These are phyloP conservation scores for Fusarium vanettenii DNA, from an alignment of 2,329 filamentous ascomycete genomes.

Conservation along the genomic window DNA sequence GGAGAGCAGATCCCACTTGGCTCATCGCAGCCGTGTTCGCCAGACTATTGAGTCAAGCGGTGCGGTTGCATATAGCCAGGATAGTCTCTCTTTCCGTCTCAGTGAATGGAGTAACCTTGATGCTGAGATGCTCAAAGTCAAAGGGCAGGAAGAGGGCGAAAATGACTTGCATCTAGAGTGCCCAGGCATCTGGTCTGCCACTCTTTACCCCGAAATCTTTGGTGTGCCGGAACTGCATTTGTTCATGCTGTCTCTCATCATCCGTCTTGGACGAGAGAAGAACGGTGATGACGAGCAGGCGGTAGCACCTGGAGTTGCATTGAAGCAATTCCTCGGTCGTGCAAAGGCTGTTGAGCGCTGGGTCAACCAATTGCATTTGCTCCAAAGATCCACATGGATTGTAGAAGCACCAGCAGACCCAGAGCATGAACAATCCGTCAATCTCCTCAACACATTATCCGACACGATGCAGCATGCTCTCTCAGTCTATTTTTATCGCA, in stretches of 20 bases:
- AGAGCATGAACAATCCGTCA: constrained; percentile 19
- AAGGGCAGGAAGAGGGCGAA: constrained; percentile 23
- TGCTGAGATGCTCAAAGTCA: constrained; percentile 23
- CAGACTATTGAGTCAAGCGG: constrained; percentile 31
- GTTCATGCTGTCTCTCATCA: constrained; percentile 26
- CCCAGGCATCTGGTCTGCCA: constrained; percentile 30
- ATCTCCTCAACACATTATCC: constrained; percentile 12
- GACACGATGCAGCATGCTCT: constrained; percentile 31
- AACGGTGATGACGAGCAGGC: background rate
- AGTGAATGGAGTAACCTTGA: constrained; percentile 24
- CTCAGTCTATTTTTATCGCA: constrained; percentile 28
- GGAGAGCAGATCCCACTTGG: background rate
- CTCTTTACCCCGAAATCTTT: constrained; percentile 32
- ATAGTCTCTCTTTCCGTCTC: constrained; percentile 21
- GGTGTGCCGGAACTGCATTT: constrained; percentile 26
- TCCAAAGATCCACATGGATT: constrained; percentile 13
- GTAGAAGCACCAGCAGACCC: background rate
- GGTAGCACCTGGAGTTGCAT: background rate
- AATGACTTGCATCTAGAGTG: constrained; percentile 29
- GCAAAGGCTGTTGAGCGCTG: constrained; percentile 25
- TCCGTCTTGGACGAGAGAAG: constrained; percentile 24
- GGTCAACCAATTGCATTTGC: constrained; percentile 21
- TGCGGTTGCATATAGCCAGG: constrained; percentile 5
- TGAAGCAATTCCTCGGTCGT: constrained; percentile 22
- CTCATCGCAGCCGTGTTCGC: constrained; percentile 13